Base-by-base conservation (phyloP, 2,329 filamentous ascomycete species). In the Epichloe bromicola region DNA sequence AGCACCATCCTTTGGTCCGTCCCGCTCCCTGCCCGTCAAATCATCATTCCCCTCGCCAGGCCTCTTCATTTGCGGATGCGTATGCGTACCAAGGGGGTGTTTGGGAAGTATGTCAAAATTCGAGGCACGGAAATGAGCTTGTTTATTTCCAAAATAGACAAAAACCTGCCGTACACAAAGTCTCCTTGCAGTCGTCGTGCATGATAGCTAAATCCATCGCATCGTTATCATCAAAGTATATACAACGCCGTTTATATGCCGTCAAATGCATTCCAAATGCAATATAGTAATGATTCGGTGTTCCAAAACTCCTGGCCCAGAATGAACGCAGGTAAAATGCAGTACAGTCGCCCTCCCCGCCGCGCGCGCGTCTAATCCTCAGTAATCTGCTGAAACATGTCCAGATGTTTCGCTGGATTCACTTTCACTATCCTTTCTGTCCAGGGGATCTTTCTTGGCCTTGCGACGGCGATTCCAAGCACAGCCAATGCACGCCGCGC, bases 51-150 rank as follows among this genome's bases (percentile, higher is more conserved):
- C 17, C 5, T 4, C n/a, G 6, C 47, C 47, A 4, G 47, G 47
- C 14, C 38, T 34, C 26, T 49, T 49, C 17, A 72, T 60, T 52
- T 8, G 26, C 42, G 0, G 46, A 59, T 2, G 53, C 17, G 0
- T 51, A 59, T 0, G 12, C 46, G 5, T 50, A 46, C 33, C 30
- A 10, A 46, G 1, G 54, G 54, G 59, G 10, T 61, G 26, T 58
- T 59, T 44, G 58, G 57, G 1, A 62, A 59, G 23, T 61, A 53
- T 39, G 60, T 59, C 2, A 37, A 52, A 10, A 30, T 3, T 30
- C 8, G 26, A 30, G 26, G 2, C 53, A 55, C 2, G 46, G 54
- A 2, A 53, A 59, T 49, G 43, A 56, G 7, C 46, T 55, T 46
- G 6, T 49, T 61, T 47, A 50, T 57, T 39, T 57, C 39, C 39